phyloP scores from a whole-genome alignment of 306 rosid species.

The Malus fusca region DNA sequence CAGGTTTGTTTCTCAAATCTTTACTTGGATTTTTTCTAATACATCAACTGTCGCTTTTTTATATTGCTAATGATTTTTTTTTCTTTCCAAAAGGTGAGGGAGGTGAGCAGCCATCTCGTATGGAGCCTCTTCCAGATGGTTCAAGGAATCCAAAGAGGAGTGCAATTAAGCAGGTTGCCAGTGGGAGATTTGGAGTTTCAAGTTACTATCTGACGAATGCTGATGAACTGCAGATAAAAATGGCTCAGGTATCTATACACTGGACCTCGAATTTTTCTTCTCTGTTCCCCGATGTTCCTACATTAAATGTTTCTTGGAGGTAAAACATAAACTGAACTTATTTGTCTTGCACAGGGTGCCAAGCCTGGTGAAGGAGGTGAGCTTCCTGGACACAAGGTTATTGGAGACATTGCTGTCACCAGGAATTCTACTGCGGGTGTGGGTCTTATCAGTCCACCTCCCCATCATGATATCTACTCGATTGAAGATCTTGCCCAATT shows the following conservation, averaged over 20 bases:
- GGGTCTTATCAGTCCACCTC: conserved; percentile 99
- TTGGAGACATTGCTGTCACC: conserved; percentile 88
- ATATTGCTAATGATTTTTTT: conserved; percentile 7
- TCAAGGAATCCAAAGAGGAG: conserved; percentile 92
- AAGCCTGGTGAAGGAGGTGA: conserved; percentile 99
- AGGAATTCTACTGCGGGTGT: conserved; percentile 98
- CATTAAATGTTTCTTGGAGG: not conserved
- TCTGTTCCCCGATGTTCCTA: not conserved
- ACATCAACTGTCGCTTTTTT: not conserved
- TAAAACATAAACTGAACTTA: not conserved
- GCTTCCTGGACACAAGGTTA: conserved; percentile 98
- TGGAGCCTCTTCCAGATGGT: conserved; percentile 92
- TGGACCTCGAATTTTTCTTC: not conserved
- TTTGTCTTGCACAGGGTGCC: conserved; percentile 64
- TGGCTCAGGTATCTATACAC: conserved; percentile 79
- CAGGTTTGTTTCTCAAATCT: conserved; percentile 50
- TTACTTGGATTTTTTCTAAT: not conserved
- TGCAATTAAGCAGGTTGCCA: conserved; percentile 94
- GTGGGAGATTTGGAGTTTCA: conserved; percentile 99
- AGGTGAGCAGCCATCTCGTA: conserved; percentile 97
- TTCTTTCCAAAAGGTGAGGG: conserved; percentile 70
- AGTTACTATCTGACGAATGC: conserved; percentile 97
- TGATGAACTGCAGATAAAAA: conserved; percentile 92
- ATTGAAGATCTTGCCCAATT: conserved; percentile 96
- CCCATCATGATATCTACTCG: conserved; percentile 97